Evolutionary conservation across 83 land plant species (phyloP).

Genomic region (Picea mariana): DNA sequence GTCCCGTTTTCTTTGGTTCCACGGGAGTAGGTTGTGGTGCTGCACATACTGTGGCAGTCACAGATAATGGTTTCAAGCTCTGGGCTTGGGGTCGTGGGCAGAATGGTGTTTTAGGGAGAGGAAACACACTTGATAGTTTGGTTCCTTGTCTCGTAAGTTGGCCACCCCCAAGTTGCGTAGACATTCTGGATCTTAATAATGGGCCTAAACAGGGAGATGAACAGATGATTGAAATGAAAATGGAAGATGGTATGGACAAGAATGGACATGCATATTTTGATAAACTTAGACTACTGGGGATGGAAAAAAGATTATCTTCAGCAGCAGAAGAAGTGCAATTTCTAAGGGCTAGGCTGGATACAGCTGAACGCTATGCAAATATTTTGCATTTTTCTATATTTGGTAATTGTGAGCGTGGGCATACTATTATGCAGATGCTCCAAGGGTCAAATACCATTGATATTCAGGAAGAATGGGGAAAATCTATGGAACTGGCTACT

Average conservation of each 20-base stretch:
- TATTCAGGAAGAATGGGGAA: slow-evolving; percentile 57
- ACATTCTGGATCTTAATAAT: not conserved
- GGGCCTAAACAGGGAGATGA: not conserved
- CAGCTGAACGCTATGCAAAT: slow-evolving; percentile 54
- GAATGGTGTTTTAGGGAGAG: slow-evolving; percentile 79
- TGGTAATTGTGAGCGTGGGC: slow-evolving; percentile 47
- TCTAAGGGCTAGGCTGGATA: slow-evolving; percentile 43
- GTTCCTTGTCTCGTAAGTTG: slow-evolving; percentile 59
- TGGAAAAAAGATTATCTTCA: slow-evolving; percentile 25
- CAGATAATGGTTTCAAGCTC: slow-evolving; percentile 55
- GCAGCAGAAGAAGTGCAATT: slow-evolving; percentile 52
- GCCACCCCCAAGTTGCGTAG: slow-evolving; percentile 47
- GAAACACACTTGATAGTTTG: slow-evolving; percentile 48
- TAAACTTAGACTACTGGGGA: slow-evolving; percentile 17
- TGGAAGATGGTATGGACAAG: not conserved
- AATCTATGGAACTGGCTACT: slow-evolving; percentile 46
- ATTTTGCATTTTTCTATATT: slow-evolving; percentile 69
- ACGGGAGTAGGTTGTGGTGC: slow-evolving; percentile 80
- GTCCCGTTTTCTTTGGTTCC: slow-evolving; percentile 31
- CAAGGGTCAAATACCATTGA: slow-evolving; percentile 30
- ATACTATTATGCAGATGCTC: slow-evolving; percentile 30
- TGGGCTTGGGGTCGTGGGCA: slow-evolving; percentile 92
- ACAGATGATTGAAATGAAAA: slow-evolving; percentile 23
- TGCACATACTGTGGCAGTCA: slow-evolving; percentile 72
- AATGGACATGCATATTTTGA: not conserved